Percentiles rank a stretch among this genome's conserved stretches.
Conservation (phyloP, 768 basidiomycete species). For the Steccherinum ochraceum region DNA sequence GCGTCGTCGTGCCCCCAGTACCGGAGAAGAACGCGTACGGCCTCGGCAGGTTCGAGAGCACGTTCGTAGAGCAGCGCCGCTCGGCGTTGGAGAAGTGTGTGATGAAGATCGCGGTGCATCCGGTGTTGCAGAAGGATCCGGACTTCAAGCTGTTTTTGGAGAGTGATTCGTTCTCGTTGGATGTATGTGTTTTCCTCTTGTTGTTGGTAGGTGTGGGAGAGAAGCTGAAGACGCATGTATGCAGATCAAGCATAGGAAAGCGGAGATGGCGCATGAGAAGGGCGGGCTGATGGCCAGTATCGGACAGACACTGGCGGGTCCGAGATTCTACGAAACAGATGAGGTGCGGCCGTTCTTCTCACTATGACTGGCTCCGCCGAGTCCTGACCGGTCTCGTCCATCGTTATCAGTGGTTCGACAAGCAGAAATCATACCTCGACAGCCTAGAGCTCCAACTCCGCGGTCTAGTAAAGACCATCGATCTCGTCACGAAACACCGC, state of each 20-base stretch:
- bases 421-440: constrained; percentile 79
- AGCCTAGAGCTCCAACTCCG: constrained; percentile 86
- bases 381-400: too few relatives aligned
- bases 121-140: constrained; percentile 79
- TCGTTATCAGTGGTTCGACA: constrained; percentile 83
- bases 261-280: constrained; percentile 68
- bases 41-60: constrained; percentile 79
- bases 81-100: constrained; percentile 84
- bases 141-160: constrained; percentile 91
- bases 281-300: constrained; percentile 82
- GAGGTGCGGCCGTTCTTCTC: constrained; percentile 50
- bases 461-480: constrained; percentile 81
- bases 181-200: constrained; percentile 45
- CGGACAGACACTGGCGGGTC: constrained; percentile 71
- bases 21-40: constrained; percentile 88
- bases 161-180: constrained; percentile 84
- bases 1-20: constrained; percentile 93
- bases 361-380: background rate
- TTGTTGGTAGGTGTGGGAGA: background rate
- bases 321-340: constrained; percentile 84
- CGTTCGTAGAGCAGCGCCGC: constrained; percentile 85
- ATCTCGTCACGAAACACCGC: constrained; percentile 78
- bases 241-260: constrained; percentile 84
- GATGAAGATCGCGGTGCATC: constrained; percentile 90
- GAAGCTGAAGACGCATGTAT: constrained; percentile 1